Base-by-base conservation (phyloP, 306 rosid genomes). In the Trifolium subterraneum region DNA sequence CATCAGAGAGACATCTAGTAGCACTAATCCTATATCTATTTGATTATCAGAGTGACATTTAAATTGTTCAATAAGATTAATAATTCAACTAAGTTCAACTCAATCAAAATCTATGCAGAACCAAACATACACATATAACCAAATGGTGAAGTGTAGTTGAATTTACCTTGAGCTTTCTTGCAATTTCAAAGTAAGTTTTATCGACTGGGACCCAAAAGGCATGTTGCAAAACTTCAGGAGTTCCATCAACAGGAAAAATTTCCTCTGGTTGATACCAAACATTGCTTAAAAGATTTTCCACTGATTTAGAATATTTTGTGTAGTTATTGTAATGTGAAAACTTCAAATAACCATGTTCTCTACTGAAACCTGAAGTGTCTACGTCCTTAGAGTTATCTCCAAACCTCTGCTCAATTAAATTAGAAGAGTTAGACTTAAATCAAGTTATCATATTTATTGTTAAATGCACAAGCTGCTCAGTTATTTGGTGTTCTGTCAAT, bases 201-300 rank as follows among this genome's bases (percentile, higher is more conserved):
- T 84, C 78, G 22, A 84, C 94, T 1, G 88, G 81, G 41, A 86
- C 75, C 96, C 98, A 92, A 19, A 90, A 88, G 50, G 44, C 82
- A 33, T 86, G 90, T 5, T 90, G 92, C 47, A 76, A 55, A 31
- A 73, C 79, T 80, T 90, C 95, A 66, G 95, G 93, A 29, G 52
- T 82, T 59, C 91, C 88, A 59, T 80, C n/a, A 25, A 92, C 44
- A 0, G 96, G 96, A 50, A 83, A 93, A 42, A 83, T 56, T 78
- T 88, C 86, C 64, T 93, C 98, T 23, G 71, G 29, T 79, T 73
- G 94, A 61, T 81, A 92, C 96, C 96, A 92, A 3, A 85, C 83
- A 39, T 72, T 88, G 81, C 88, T 93, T 29, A 90, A 38, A 68
- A 84, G 80, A 77, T 87, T 90, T 42, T 71, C 54, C 13, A 27